A percentile compares a stretch with the other conserved stretches of the same genome.
Evolutionary conservation across 2,329 filamentous ascomycete species (phyloP).

Genomic region (Helicocarpus griseus): DNA sequence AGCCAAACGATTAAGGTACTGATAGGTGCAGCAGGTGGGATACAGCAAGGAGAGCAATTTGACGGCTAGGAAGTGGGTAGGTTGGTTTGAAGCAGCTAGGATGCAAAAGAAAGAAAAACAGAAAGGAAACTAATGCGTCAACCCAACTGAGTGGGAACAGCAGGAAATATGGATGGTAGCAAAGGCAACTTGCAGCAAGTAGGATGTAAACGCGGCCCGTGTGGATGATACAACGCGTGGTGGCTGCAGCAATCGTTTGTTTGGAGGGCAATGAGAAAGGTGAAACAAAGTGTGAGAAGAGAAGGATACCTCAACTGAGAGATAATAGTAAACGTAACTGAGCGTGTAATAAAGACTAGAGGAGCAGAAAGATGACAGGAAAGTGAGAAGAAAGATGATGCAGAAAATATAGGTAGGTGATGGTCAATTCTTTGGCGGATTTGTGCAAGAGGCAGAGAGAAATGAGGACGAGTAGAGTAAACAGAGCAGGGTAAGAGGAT

Average conservation of each 20-base stretch:
- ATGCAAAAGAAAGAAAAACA: background rate
- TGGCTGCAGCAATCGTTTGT: background rate
- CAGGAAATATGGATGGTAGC: background rate
- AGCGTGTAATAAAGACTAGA: constrained; percentile 1
- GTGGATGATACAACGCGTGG: background rate
- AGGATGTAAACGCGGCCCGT: background rate
- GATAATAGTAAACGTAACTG: background rate
- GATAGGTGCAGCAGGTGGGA: constrained; percentile 4
- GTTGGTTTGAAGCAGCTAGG: constrained; percentile 7
- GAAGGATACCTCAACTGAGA: background rate
- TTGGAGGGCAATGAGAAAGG: background rate
- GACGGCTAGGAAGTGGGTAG: constrained; percentile 12
- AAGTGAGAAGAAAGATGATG: background rate
- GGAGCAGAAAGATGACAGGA: constrained; percentile 1
- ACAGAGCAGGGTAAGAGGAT: too few relatives aligned
- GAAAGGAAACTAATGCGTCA: background rate
- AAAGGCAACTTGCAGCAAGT: background rate
- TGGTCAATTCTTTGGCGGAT: background rate
- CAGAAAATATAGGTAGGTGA: background rate
- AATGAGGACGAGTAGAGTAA: too few relatives aligned
- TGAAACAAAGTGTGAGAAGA: background rate
- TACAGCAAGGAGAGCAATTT: constrained; percentile 11
- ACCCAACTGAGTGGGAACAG: background rate
- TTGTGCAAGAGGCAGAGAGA: background rate
- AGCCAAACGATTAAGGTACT: background rate